Percentiles rank a stretch among this genome's conserved stretches.
Evolutionary conservation across 176 grass and related monocot species (phyloP).

Genomic region (Avena sativa): DNA sequence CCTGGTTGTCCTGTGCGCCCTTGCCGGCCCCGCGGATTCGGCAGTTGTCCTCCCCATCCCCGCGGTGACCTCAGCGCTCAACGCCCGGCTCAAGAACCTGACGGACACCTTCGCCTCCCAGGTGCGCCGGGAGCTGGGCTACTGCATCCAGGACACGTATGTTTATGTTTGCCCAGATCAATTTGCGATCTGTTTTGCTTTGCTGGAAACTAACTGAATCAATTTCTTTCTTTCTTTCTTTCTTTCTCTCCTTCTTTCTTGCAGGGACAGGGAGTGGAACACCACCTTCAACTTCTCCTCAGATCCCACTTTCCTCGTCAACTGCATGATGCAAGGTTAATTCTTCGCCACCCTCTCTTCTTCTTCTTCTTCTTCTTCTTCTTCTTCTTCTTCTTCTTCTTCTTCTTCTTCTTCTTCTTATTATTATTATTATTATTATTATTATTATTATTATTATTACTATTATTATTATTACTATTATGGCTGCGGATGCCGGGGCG

Average conservation of each 20-base stretch:
- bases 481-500: no score
- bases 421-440: no score
- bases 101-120: slow-evolving; percentile 54
- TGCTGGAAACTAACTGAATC: no score
- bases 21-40: slow-evolving; percentile 22
- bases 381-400: no score
- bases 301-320: background rate
- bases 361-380: no score
- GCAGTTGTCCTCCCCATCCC: slow-evolving; percentile 22
- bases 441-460: no score
- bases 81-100: slow-evolving; percentile 50
- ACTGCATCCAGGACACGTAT: slow-evolving; percentile 83
- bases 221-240: no score
- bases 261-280: background rate
- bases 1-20: background rate
- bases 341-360: no score
- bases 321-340: background rate
- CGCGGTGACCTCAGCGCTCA: background rate
- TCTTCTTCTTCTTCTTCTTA: no score
- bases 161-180: background rate
- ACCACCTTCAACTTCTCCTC: background rate
- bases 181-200: no score
- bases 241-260: no score
- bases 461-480: no score
- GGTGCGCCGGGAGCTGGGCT: slow-evolving; percentile 58